Conservation (phyloP, 257 asterid species). For the Ilex asprella region DNA sequence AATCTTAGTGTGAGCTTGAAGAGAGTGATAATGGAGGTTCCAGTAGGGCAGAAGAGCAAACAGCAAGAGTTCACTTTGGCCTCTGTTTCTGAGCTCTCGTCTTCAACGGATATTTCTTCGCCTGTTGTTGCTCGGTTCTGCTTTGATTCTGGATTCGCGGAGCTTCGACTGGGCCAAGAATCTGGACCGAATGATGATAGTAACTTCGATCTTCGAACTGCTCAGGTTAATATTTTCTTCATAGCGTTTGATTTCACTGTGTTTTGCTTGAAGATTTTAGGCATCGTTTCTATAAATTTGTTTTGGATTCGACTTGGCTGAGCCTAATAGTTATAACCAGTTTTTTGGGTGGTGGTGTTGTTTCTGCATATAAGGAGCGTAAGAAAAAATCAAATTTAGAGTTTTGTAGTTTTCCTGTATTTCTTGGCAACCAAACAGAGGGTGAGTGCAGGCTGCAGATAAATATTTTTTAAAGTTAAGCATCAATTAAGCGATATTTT, state of each 20-base stretch:
- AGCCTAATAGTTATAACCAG: background rate
- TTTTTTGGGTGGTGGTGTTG: too few species aligned
- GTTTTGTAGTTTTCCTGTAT: too few species aligned
- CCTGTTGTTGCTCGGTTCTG: slow-evolving; percentile 61
- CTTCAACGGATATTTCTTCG: slow-evolving; percentile 31
- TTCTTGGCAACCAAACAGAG: too few species aligned
- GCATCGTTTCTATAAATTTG: background rate
- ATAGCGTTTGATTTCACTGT: background rate
- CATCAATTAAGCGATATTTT: too few species aligned
- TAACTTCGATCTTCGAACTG: slow-evolving; percentile 49
- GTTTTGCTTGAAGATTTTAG: background rate
- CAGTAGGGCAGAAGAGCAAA: slow-evolving; percentile 36
- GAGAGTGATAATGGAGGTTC: slow-evolving; percentile 20
- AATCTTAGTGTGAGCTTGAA: background rate
- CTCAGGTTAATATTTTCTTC: slow-evolving; percentile 31
- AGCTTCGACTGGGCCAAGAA: slow-evolving; percentile 49
- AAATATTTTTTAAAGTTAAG: too few species aligned
- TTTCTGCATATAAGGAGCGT: too few species aligned
- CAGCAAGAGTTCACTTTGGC: slow-evolving; percentile 61
- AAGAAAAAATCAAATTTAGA: too few species aligned
- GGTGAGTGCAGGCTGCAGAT: too few species aligned
- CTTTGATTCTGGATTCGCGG: slow-evolving; percentile 31
- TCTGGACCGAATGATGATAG: slow-evolving; percentile 36
- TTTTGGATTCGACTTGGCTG: background rate
- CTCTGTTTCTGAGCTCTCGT: slow-evolving; percentile 69